phyloP scores from a whole-genome alignment of 2,329 filamentous ascomycete genomes.

The Pseudopithomyces maydicus region DNA sequence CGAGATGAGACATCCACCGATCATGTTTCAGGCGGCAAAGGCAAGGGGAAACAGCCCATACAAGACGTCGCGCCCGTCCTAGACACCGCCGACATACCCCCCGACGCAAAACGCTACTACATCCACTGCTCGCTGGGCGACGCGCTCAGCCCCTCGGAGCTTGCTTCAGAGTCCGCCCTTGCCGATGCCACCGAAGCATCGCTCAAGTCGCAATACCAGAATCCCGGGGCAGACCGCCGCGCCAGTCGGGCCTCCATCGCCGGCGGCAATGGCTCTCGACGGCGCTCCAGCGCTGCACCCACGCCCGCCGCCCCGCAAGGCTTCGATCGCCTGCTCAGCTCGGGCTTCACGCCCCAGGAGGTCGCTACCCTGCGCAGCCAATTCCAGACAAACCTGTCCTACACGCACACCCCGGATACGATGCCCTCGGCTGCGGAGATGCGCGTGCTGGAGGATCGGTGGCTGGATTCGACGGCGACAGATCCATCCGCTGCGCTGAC shows the following conservation, averaged over 20 bases:
- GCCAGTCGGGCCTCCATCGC: constrained; percentile 18
- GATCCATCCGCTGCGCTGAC: constrained; percentile 45
- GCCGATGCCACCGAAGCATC: constrained; percentile 47
- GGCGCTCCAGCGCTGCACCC: constrained; percentile 30
- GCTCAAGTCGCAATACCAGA: constrained; percentile 34
- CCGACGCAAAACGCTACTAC: constrained; percentile 67
- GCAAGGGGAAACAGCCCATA: constrained; percentile 71
- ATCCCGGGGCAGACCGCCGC: constrained; percentile 18
- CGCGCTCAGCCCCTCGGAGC: constrained; percentile 69
- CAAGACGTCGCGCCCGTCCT: constrained; percentile 49
- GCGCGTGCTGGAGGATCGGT: constrained; percentile 81
- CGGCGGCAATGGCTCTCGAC: constrained; percentile 14
- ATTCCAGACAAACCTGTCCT: constrained; percentile 82
- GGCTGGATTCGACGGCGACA: constrained; percentile 73
- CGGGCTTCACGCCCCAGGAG: constrained; percentile 83
- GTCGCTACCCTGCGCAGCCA: constrained; percentile 84
- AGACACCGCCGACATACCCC: constrained; percentile 21
- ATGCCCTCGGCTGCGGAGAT: constrained; percentile 81
- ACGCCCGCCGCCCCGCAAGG: constrained; percentile 70
- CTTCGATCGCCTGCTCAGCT: constrained; percentile 82
- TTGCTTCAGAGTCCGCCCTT: constrained; percentile 67
- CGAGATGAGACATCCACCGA: constrained; percentile 31
- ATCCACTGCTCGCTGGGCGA: constrained; percentile 94
- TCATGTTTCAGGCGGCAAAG: constrained; percentile 43
- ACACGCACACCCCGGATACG: constrained; percentile 83